phyloP scores from a whole-genome alignment of 129 eudicot genomes.

The Centella asiatica region DNA sequence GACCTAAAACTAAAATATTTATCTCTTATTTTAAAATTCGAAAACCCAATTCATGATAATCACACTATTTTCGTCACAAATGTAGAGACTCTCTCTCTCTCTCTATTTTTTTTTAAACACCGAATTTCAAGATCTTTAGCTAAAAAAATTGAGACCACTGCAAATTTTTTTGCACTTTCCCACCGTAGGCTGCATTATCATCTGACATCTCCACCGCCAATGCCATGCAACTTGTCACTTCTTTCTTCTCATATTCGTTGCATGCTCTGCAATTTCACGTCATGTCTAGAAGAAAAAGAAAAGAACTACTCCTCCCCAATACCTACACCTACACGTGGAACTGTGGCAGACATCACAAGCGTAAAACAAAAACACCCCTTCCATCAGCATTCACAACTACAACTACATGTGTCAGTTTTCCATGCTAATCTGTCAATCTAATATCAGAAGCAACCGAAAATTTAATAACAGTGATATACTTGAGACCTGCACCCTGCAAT shows the following conservation, averaged over 20 bases:
- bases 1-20: no score
- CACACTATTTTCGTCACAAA: no score
- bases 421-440: not conserved
- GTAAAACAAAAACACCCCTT: conserved; percentile 5
- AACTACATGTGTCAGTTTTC: conserved; percentile 5
- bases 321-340: conserved; percentile 3
- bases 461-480: no score
- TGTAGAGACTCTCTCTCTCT: no score
- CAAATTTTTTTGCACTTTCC: no score
- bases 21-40: no score
- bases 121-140: no score
- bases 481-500: no score
- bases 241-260: conserved; percentile 18
- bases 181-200: not conserved
- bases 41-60: no score
- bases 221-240: conserved; percentile 20
- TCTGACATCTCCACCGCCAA: conserved; percentile 32
- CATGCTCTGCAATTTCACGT: conserved; percentile 10
- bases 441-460: no score
- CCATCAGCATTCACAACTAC: conserved; percentile 5
- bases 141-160: no score
- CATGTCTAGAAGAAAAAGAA: not conserved
- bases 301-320: not conserved
- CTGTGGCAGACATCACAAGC: not conserved
- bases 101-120: no score